Conservation (phyloP, 1,139 yeast species). For the Arxiozyma telluris region DNA sequence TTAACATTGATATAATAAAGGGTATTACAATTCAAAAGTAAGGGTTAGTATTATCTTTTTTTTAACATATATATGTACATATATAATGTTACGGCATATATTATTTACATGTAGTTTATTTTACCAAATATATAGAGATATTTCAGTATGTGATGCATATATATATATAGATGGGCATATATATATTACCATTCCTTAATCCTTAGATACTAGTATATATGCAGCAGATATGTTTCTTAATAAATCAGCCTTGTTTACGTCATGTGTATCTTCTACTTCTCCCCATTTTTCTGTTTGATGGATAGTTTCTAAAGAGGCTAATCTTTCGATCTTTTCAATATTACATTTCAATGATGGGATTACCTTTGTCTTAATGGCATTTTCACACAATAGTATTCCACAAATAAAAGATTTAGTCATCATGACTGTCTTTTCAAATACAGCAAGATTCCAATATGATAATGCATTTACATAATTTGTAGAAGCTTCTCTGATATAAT, state of each 20-base stretch:
- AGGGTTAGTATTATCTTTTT: no score
- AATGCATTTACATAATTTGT: conserved; percentile 54
- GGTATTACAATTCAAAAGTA: no score
- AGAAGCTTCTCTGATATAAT: conserved; percentile 54
- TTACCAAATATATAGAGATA: neutral
- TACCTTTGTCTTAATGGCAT: conserved; percentile 22
- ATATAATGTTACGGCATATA: neutral
- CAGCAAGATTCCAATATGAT: conserved; percentile 69
- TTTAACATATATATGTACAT: no score
- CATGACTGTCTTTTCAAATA: conserved; percentile 79
- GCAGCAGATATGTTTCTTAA: conserved; percentile 76
- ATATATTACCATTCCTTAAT: neutral
- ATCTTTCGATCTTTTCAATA: conserved; percentile 64
- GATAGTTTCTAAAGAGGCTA: conserved; percentile 74
- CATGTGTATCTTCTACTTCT: conserved; percentile 97
- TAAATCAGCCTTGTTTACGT: conserved; percentile 85
- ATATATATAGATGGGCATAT: neutral
- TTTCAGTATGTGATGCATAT: neutral
- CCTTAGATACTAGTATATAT: conserved; percentile 46
- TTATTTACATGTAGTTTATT: neutral
- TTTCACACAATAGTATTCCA: conserved; percentile 39
- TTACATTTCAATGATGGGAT: conserved; percentile 26
- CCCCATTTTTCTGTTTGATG: conserved; percentile 92
- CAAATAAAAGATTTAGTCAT: conserved; percentile 79
- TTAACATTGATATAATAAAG: neutral